A percentile compares a stretch with the other conserved stretches of the same genome.
phyloP scores from a whole-genome alignment of 345 rosid species.

The Citrus trifoliata region DNA sequence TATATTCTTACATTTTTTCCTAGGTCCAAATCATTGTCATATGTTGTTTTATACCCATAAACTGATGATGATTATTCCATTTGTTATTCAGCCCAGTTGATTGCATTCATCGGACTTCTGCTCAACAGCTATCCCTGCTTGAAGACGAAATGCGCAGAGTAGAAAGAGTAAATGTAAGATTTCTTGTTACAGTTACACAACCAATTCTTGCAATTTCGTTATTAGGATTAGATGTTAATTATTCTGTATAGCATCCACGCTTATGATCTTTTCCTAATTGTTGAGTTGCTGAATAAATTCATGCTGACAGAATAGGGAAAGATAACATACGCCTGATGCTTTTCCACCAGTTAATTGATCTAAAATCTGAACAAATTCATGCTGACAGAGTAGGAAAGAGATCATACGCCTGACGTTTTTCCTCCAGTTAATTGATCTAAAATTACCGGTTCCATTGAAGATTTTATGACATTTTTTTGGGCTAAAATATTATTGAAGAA shows the following conservation, averaged over 20 bases:
- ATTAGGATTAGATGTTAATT: neutral
- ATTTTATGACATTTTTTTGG: neutral
- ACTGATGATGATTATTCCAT: neutral
- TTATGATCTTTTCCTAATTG: neutral
- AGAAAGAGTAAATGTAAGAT: slow-evolving; percentile 91
- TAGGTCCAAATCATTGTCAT: neutral
- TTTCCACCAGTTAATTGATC: too few relatives aligned
- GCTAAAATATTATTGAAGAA: neutral
- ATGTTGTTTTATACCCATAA: neutral
- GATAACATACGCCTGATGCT: neutral
- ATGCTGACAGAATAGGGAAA: neutral
- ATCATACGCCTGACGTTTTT: neutral
- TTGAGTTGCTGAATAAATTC: neutral
- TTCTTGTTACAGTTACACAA: neutral
- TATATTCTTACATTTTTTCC: neutral
- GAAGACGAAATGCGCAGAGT: slow-evolving; percentile 97
- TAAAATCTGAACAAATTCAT: neutral
- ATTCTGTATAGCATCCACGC: neutral
- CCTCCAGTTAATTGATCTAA: neutral
- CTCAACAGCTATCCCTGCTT: slow-evolving; percentile 85
- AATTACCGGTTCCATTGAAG: neutral
- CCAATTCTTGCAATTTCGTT: neutral
- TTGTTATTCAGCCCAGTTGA: slow-evolving; percentile 79
- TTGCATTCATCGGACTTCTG: slow-evolving; percentile 94
- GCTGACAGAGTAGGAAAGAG: neutral